Evolutionary conservation across 192 early-diverging fungal species (phyloP).

Genomic region (Radiomyces spectabilis): DNA sequence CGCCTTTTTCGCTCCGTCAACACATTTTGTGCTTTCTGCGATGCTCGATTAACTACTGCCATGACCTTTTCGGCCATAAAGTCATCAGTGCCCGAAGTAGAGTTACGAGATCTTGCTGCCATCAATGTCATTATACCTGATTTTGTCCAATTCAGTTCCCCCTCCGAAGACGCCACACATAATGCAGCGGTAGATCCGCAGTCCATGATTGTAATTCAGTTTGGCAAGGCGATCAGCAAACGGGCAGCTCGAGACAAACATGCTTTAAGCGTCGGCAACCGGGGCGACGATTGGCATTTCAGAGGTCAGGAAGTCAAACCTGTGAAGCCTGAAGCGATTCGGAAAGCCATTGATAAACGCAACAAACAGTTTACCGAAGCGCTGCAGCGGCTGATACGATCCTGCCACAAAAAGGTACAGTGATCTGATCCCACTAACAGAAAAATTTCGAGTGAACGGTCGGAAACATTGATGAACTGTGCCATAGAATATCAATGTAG

Average conservation of each 20-base stretch:
- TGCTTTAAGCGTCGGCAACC: background rate
- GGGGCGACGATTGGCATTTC: background rate
- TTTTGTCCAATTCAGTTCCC: background rate
- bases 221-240: background rate
- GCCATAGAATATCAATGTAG: too few relatives aligned
- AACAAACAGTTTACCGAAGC: constrained; percentile 16
- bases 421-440: background rate
- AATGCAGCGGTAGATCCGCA: background rate
- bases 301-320: background rate
- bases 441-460: too few relatives aligned
- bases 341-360: constrained; percentile 5
- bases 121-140: constrained; percentile 16
- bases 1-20: constrained; percentile 7
- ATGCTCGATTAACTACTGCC: background rate
- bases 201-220: background rate
- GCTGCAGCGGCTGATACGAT: constrained; percentile 8
- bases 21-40: constrained; percentile 17
- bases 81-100: constrained; percentile 7
- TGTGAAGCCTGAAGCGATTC: background rate
- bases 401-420: constrained; percentile 1
- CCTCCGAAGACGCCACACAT: background rate
- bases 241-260: background rate
- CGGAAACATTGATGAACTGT: too few relatives aligned
- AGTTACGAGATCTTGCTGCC: constrained; percentile 13
- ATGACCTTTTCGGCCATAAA: constrained; percentile 10